These are phyloP conservation scores for Boletus vermiculosoides DNA, from an alignment of 768 basidiomycete species.

Conservation along the genomic window DNA sequence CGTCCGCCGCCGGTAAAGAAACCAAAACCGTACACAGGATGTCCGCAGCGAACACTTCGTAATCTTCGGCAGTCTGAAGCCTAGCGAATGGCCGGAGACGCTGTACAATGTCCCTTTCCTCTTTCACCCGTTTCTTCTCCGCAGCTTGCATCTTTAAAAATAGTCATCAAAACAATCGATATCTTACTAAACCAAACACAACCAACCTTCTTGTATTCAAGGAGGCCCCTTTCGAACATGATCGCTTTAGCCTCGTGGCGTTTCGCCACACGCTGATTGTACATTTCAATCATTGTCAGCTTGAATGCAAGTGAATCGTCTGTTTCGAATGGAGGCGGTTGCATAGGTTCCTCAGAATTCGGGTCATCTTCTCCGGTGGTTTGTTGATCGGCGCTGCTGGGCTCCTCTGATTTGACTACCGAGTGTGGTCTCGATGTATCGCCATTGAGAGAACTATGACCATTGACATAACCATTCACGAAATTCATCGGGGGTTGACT, in stretches of 20 bases:
- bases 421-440: conserved; percentile 29
- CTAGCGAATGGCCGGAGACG: conserved; percentile 88
- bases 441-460: conserved; percentile 38
- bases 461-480: conserved; percentile 33
- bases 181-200: no score
- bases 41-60: conserved; percentile 83
- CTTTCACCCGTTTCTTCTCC: conserved; percentile 87
- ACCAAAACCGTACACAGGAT: conserved; percentile 69
- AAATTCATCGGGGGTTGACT: conserved; percentile 28
- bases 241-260: conserved; percentile 81
- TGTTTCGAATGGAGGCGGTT: conserved; percentile 81
- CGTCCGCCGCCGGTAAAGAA: background rate
- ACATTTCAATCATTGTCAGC: conserved; percentile 85
- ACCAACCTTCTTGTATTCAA: conserved; percentile 92
- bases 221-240: conserved; percentile 87
- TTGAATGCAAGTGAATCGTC: conserved; percentile 84
- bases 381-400: conserved; percentile 32
- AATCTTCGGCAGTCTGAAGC: conserved; percentile 88
- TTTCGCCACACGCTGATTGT: conserved; percentile 84
- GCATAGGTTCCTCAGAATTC: conserved; percentile 60
- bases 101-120: conserved; percentile 88
- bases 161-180: background rate
- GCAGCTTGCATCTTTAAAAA: conserved; percentile 73
- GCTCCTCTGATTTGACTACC: conserved; percentile 44
- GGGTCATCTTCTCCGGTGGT: conserved; percentile 55